Conservation (phyloP, 345 rosid species). For the Eucalyptus victrix region DNA sequence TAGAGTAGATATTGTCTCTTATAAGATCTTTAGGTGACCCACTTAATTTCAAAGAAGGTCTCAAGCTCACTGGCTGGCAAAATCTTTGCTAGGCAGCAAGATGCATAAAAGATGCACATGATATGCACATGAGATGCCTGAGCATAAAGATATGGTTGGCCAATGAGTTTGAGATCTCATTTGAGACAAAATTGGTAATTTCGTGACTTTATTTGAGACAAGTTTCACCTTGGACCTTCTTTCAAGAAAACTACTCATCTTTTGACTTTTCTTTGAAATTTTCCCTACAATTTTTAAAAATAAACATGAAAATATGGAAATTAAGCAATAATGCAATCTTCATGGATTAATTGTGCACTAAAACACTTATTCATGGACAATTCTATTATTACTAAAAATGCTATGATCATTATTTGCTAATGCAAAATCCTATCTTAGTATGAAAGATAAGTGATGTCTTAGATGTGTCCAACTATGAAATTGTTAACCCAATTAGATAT, state of each 20-base stretch:
- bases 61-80: too few species aligned
- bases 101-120: background rate
- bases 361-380: background rate
- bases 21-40: background rate
- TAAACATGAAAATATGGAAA: background rate
- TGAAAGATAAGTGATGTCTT: background rate
- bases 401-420: background rate
- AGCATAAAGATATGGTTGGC: background rate
- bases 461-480: background rate
- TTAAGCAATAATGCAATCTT: too few species aligned
- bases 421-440: background rate
- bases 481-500: background rate
- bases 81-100: background rate
- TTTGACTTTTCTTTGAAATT: background rate
- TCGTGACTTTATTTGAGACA: background rate
- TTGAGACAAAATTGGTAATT: background rate
- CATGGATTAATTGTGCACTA: background rate
- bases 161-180: background rate
- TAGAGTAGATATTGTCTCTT: too few species aligned
- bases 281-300: background rate
- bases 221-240: background rate
- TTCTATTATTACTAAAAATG: background rate
- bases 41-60: background rate
- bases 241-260: too few species aligned
- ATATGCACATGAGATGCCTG: background rate